phyloP scores from a whole-genome alignment of 192 early-diverging fungal genomes.

The Bifiguratus adelaidae region DNA sequence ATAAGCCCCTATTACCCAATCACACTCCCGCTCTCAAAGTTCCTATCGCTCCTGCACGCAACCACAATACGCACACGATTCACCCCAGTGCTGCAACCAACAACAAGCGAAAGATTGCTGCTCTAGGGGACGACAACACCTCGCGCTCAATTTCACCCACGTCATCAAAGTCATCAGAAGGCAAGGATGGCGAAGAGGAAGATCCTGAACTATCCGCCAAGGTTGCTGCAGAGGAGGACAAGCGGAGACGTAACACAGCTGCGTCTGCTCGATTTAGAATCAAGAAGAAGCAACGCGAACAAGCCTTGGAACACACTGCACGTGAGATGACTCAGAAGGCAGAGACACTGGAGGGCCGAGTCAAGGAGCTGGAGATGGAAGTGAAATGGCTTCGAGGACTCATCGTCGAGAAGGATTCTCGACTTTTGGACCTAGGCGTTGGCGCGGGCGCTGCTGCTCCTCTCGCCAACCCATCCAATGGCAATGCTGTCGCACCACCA shows the following conservation, averaged over 20 bases:
- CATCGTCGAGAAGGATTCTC: conserved; percentile 57
- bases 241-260: conserved; percentile 88
- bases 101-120: too few species aligned
- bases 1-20: too few species aligned
- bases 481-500: too few species aligned
- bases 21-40: too few species aligned
- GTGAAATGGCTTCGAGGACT: conserved; percentile 82
- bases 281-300: conserved; percentile 91
- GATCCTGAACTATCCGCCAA: conserved; percentile 16
- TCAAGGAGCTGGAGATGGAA: conserved; percentile 82
- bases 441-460: neutral
- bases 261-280: conserved; percentile 91
- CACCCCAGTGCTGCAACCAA: too few species aligned
- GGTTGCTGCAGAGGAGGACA: conserved; percentile 62
- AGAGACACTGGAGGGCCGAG: conserved; percentile 61
- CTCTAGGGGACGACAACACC: too few species aligned
- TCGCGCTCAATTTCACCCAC: too few species aligned
- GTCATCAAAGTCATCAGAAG: too few species aligned
- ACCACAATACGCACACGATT: too few species aligned
- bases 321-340: conserved; percentile 63
- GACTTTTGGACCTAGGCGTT: neutral
- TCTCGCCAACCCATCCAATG: too few species aligned
- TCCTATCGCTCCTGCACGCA: too few species aligned
- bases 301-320: conserved; percentile 72
- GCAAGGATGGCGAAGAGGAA: too few species aligned